These are phyloP conservation scores for Dalbergia oliveri DNA, from an alignment of 306 rosid genomes.

Conservation along the genomic window DNA sequence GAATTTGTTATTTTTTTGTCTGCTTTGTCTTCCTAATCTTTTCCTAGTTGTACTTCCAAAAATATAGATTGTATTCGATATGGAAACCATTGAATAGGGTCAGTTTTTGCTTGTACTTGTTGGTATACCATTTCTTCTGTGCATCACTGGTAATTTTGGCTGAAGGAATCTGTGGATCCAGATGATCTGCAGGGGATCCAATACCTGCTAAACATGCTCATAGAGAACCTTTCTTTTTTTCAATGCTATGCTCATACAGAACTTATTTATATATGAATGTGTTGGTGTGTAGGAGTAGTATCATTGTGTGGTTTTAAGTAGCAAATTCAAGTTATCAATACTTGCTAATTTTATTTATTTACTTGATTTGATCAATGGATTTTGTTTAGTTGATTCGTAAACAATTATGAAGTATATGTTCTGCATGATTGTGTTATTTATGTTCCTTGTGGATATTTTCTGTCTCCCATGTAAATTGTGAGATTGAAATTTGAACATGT, in stretches of 20 bases:
- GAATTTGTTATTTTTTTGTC: neutral
- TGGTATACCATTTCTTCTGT: neutral
- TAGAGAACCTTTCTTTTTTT: neutral
- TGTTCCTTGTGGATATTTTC: neutral
- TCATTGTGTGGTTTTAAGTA: neutral
- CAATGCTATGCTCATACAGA: neutral
- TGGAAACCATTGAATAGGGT: neutral
- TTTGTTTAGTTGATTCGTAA: too few species aligned
- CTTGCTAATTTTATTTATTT: neutral
- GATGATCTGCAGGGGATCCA: neutral
- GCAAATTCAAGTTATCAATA: neutral
- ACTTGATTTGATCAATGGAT: neutral
- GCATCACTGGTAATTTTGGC: neutral
- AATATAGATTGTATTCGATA: neutral
- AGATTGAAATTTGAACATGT: neutral
- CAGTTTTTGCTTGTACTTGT: neutral
- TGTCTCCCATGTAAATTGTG: neutral
- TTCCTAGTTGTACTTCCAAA: neutral
- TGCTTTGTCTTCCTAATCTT: too few species aligned
- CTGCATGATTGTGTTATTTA: slow-evolving; percentile 1
- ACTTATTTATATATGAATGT: neutral
- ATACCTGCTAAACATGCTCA: neutral
- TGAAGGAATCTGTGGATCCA: neutral
- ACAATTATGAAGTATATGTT: too few species aligned
- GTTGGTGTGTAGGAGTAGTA: neutral